Percentiles rank a stretch among this genome's conserved stretches.
phyloP scores from a whole-genome alignment of 2,329 filamentous ascomycete species.

The Penicillium brasilianum region DNA sequence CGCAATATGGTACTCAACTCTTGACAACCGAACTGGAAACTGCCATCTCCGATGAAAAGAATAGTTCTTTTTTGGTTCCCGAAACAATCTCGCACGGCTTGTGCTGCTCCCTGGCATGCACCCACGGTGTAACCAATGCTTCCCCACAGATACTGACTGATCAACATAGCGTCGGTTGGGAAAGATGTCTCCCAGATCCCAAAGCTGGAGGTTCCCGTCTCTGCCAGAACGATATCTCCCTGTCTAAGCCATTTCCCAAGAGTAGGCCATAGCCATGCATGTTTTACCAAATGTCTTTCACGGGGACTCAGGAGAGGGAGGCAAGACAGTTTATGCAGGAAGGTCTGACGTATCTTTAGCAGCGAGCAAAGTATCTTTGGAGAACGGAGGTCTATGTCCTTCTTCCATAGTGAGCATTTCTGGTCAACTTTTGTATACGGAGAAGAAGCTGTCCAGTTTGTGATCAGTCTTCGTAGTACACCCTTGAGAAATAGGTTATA shows the following conservation, averaged over 20 bases:
- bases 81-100: conserved; percentile 67
- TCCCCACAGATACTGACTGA: conserved; percentile 75
- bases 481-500: not conserved
- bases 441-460: too few species aligned
- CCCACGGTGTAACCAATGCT: conserved; percentile 67
- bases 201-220: conserved; percentile 83
- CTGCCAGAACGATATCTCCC: conserved; percentile 77
- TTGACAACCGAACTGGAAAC: conserved; percentile 80
- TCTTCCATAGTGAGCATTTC: too few species aligned
- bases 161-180: conserved; percentile 69
- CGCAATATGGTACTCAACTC: conserved; percentile 81
- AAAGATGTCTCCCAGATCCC: conserved; percentile 81
- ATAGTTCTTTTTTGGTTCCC: conserved; percentile 64
- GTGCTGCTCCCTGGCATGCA: conserved; percentile 67
- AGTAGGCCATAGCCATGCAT: conserved; percentile 70
- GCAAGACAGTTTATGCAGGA: too few species aligned
- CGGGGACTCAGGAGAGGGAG: too few species aligned
- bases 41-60: conserved; percentile 84
- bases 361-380: too few species aligned
- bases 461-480: too few species aligned
- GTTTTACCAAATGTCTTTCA: conserved; percentile 43
- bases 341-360: too few species aligned
- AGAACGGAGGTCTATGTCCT: too few species aligned
- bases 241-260: conserved; percentile 71
- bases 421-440: too few species aligned